Evolutionary conservation across 768 basidiomycete genomes (phyloP).

Genomic region (Phlebiopsis gigantea): DNA sequence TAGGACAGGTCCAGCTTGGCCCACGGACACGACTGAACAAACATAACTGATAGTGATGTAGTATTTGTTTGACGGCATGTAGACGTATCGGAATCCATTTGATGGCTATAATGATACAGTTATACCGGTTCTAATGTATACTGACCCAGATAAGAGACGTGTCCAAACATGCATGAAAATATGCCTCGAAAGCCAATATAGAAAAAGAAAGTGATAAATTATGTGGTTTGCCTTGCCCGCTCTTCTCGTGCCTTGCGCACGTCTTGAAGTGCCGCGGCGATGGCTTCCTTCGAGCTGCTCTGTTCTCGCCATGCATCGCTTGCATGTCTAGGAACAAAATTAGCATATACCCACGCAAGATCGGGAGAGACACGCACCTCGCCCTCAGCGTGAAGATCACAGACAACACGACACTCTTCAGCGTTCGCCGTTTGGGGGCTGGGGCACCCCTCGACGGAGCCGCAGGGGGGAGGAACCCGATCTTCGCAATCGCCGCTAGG

Average conservation of each 20-base stretch:
- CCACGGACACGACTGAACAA: neutral
- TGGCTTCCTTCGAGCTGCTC: slow-evolving; percentile 50
- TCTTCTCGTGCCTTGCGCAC: slow-evolving; percentile 38
- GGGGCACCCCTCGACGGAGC: slow-evolving; percentile 21
- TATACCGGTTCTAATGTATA: slow-evolving; percentile 3
- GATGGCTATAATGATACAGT: slow-evolving; percentile 2
- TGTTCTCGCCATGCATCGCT: slow-evolving; percentile 64
- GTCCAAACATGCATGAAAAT: neutral
- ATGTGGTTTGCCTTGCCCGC: neutral
- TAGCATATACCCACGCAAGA: neutral
- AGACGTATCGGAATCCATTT: neutral
- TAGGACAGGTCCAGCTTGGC: neutral
- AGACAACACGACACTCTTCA: slow-evolving; percentile 53
- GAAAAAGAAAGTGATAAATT: slow-evolving; percentile 1
- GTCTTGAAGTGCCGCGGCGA: slow-evolving; percentile 65
- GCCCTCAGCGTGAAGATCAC: slow-evolving; percentile 62
- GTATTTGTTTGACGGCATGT: too few species aligned
- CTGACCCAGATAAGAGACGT: neutral
- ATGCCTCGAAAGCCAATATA: neutral
- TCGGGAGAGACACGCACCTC: slow-evolving; percentile 40
- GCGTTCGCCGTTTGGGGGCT: slow-evolving; percentile 37
- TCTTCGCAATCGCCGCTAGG: slow-evolving; percentile 67
- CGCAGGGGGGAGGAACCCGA: slow-evolving; percentile 57
- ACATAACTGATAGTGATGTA: neutral
- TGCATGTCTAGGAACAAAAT: slow-evolving; percentile 40